Base-by-base conservation (phyloP, 164 flowering plant genomes). In the Liriodendron chinense region DNA sequence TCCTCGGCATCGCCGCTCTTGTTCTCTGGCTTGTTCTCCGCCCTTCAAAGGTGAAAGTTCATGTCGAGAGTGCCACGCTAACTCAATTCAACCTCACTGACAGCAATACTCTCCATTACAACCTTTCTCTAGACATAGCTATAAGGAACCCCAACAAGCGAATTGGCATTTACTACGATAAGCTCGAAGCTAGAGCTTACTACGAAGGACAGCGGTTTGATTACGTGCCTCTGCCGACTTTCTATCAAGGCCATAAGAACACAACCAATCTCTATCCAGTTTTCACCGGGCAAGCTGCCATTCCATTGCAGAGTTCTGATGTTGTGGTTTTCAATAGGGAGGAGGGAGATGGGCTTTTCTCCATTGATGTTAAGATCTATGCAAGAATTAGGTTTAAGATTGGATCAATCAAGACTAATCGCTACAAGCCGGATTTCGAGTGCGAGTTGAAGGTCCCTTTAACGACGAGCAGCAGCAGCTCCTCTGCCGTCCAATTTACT, bases 231-330 rank as follows among this genome's bases (percentile, higher is more conserved):
- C 28, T 86, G 71, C 67, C 79, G 0, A 76, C 80, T 18, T 86
- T 84, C 74, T 84, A 81, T 63, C 85, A 83, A 63, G 87, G 85
- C 25, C 77, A 70, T 34, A 84, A 83, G 84, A 86, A 81, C 65
- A 83, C 84, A 1, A 76, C 83, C 8, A 49, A 57, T 28, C 57
- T 86, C 4, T n/a, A 22, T 18, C 76, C 78, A 0, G 73, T 47
- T 0, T 79, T 86, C 65, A 6, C 22, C 1, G 86, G 87, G 7
- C 67, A 75, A 48, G 22, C 68, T 21, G 4, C 49, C 65, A 7
- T 82, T 0, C 1, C 48, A 0, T 71, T 78, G 18, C 34, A 56
- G 18, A 23, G 69, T 7, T 57, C 72, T 1, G 74, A 64, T 18
- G 24, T 48, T 5, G 7, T n/a, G 0, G 56, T 70, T 7, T 84